Conservation (phyloP, 2,329 filamentous ascomycete genomes). For the Colletotrichum spinosum region DNA sequence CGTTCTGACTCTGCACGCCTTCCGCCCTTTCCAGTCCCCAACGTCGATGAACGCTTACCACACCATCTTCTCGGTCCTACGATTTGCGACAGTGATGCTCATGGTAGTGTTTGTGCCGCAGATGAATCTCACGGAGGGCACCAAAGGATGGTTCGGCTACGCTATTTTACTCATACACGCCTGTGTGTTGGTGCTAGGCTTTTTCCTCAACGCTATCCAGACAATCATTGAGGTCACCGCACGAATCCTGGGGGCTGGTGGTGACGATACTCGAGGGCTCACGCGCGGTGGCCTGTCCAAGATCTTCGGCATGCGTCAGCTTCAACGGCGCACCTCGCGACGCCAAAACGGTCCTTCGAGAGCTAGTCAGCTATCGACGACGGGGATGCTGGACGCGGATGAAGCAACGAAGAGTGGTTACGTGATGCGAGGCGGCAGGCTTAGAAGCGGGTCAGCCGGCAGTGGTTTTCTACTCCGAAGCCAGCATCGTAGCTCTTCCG, state of each 20-base stretch:
- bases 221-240: constrained; percentile 91
- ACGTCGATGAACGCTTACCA: constrained; percentile 99
- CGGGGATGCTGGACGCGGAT: constrained; percentile 81
- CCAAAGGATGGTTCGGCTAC: constrained; percentile 96
- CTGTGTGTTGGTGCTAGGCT: constrained; percentile 87
- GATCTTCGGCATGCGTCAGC: constrained; percentile 90
- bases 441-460: constrained; percentile 71
- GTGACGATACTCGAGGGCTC: constrained; percentile 76
- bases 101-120: constrained; percentile 88
- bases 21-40: constrained; percentile 88
- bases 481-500: constrained; percentile 66
- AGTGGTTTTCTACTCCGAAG: constrained; percentile 59
- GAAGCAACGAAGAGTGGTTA: constrained; percentile 73
- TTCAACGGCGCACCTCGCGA: constrained; percentile 78
- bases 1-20: constrained; percentile 87
- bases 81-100: constrained; percentile 80
- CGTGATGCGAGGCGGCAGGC: constrained; percentile 62
- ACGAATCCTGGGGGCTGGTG: constrained; percentile 84
- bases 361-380: constrained; percentile 84
- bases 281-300: constrained; percentile 87
- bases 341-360: constrained; percentile 72
- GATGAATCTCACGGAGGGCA: constrained; percentile 79
- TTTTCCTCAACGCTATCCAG: constrained; percentile 91
- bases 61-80: constrained; percentile 81
- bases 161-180: constrained; percentile 88